These are phyloP conservation scores for Scheffersomyces amazonensis DNA, from an alignment of 805 yeast species.

Conservation along the genomic window DNA sequence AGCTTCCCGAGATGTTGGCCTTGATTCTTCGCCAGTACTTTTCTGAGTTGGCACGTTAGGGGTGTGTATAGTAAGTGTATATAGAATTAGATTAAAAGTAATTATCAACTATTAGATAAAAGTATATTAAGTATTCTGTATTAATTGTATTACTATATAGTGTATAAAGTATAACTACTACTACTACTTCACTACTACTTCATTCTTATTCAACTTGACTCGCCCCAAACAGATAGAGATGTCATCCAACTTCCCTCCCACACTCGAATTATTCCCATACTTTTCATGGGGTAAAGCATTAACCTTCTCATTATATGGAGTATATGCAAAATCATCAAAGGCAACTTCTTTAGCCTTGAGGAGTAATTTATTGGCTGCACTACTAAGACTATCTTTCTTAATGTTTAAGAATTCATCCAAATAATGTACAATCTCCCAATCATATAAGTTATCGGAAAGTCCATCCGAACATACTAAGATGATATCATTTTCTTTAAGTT, in stretches of 20 bases:
- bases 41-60: slow-evolving; percentile 56
- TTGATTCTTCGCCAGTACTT: slow-evolving; percentile 90
- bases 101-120: no score
- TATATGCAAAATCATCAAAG: slow-evolving; percentile 49
- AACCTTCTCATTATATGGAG: slow-evolving; percentile 53
- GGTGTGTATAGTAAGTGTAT: no score
- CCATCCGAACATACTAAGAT: slow-evolving; percentile 53
- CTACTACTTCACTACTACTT: no score
- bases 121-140: no score
- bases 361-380: slow-evolving; percentile 39
- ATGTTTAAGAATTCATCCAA: slow-evolving; percentile 28
- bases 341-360: slow-evolving; percentile 47
- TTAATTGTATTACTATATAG: no score
- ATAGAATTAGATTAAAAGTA: no score
- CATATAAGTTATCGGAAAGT: slow-evolving; percentile 49
- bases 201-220: slow-evolving; percentile 25
- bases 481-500: slow-evolving; percentile 39
- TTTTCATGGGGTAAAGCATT: slow-evolving; percentile 37
- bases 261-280: slow-evolving; percentile 28
- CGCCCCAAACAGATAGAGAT: slow-evolving; percentile 50
- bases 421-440: slow-evolving; percentile 42
- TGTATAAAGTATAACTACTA: no score
- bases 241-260: slow-evolving; percentile 57
- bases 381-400: slow-evolving; percentile 28
- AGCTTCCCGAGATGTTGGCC: slow-evolving; percentile 88